Evolutionary conservation across 305 asterid genomes (phyloP).

Genomic region (Galium porrigens): DNA sequence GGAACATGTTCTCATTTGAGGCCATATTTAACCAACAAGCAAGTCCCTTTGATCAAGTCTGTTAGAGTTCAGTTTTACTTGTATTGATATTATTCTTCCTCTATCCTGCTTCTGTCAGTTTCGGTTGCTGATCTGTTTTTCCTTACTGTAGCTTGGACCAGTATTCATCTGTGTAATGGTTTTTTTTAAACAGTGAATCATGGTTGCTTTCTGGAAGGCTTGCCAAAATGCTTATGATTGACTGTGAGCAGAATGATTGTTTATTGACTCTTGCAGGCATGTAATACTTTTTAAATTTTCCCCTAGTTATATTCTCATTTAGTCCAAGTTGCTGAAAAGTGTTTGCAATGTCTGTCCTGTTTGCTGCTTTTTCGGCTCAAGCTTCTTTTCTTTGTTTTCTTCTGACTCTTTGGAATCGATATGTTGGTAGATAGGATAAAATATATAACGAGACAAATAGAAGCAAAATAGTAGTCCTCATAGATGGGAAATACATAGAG

Average conservation of each 20-base stretch:
- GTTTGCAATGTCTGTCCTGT: background rate
- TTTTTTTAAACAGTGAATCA: constrained; percentile 39
- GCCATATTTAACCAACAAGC: no score
- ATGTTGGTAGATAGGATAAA: background rate
- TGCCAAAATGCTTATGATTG: constrained; percentile 80
- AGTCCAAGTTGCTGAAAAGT: background rate
- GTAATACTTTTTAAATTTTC: constrained; percentile 17
- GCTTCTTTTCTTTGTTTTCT: background rate
- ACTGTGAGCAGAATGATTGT: constrained; percentile 85
- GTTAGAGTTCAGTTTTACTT: background rate
- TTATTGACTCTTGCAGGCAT: constrained; percentile 78
- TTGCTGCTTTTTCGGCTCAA: background rate
- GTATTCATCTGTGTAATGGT: background rate
- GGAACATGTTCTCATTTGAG: no score
- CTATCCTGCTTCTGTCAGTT: background rate
- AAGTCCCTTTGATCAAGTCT: background rate
- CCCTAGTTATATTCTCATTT: background rate
- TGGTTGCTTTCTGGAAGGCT: constrained; percentile 96
- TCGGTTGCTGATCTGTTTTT: background rate
- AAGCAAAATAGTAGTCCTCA: background rate
- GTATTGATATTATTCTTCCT: background rate
- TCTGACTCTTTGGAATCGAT: background rate
- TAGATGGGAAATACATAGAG: background rate
- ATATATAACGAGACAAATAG: background rate
- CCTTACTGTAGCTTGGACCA: background rate